Base-by-base conservation (phyloP, 495 filamentous ascomycete genomes). In the Penicillium flavigenum region DNA sequence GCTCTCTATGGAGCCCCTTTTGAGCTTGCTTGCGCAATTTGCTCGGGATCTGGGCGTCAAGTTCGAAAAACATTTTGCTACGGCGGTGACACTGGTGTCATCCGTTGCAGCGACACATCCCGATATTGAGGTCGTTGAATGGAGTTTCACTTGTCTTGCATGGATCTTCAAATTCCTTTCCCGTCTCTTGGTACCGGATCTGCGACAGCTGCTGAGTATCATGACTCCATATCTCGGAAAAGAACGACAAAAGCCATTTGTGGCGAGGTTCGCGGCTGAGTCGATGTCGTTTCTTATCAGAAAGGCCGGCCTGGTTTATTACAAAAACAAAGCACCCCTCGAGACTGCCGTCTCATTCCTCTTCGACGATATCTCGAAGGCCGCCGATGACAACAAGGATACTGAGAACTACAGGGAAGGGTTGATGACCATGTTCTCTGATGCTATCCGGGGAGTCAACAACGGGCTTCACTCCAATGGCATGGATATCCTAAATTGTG, bases 101-200 rank as follows among this genome's bases (percentile, higher is more conserved):
- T 81, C 79, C 4, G 66, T 90, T 36, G 86, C 87, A 34, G 83
- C 83, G 22, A 83, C 79, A 47, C 81, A 88, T 63, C 58, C 74
- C 1, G 83, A 85, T 60, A 81, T 90, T 31, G 91, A 93, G 60
- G 89, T 91, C 16, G 87, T 95, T 36, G 92, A 99, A 75, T 98
- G 94, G 95, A 92, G 91, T 54, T 98, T 99, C 69, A 91, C 84
- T 45, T 92, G 90, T 63, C 80, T 99, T 14, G 91, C 94, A 59
- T 97, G 95, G 83, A 82, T 96, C 17, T 95, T 98, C 82, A 99
- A 98, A 67, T 98, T 96, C 63, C 82, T 99, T 19, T 93, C 91
- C 4, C 83, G 89, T 44, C 79, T 97, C 8, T 67, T 99, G 22
- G 88, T 90, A 0, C 87, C 90, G 5, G 89, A 99, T 66, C 74